These are phyloP conservation scores for Eucalyptus marginata DNA, from an alignment of 345 rosid species.

Conservation along the genomic window DNA sequence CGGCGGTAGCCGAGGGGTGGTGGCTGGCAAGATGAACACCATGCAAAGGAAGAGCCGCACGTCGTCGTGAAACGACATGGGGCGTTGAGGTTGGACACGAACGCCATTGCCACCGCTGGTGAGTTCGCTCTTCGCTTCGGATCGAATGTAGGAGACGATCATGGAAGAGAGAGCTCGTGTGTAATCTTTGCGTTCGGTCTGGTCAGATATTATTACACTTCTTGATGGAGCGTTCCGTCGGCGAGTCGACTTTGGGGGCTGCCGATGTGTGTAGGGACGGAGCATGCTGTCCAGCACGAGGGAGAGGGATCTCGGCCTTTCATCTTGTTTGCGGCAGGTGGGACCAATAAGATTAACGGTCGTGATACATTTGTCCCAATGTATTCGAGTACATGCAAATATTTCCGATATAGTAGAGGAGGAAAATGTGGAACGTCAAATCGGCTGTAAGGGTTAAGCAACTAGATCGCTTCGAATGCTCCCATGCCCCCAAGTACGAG, in stretches of 20 bases:
- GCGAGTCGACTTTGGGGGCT: not conserved
- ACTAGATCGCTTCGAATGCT: not conserved
- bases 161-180: not conserved
- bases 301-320: not conserved
- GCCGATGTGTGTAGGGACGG: rapidly evolving
- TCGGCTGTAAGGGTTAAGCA: too few species aligned
- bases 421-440: too few species aligned
- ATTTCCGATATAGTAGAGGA: too few species aligned
- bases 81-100: not conserved
- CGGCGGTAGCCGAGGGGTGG: not conserved
- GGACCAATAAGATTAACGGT: not conserved
- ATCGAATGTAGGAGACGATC: not conserved
- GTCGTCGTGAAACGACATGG: not conserved
- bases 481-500: too few species aligned
- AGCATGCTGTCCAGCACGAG: not conserved
- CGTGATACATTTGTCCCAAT: not conserved
- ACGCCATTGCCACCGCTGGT: not conserved
- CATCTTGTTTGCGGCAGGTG: not conserved
- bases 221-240: not conserved
- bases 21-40: not conserved
- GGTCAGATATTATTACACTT: not conserved
- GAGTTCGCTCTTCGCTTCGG: not conserved
- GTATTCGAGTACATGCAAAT: not conserved
- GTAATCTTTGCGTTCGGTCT: not conserved
- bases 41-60: not conserved